Evolutionary conservation across 768 basidiomycete species (phyloP), one percentile per base, ranked within the genome.

Genomic region (Infundibulicybe gibba): DNA sequence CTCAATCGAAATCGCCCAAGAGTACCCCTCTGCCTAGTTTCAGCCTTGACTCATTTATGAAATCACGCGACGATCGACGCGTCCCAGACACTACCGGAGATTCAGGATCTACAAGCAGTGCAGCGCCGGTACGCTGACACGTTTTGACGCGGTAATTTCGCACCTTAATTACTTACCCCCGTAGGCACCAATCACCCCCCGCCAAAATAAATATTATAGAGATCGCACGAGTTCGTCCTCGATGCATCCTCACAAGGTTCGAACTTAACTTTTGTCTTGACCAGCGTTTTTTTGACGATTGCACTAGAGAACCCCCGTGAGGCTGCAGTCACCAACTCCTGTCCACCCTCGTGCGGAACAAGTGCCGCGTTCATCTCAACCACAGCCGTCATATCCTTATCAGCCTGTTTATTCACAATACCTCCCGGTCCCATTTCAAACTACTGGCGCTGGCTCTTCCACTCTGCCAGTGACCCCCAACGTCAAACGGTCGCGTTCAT

Each of bases 161-260:
- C 32, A 50, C n/a, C 45, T 17, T 43, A 6, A n/a, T 32, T 16
- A 8, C 38, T 12, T 55, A 14, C 46, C 30, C n/a, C 40, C 37
- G 13, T 31, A 60, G 56, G 20, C 43, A 32, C 77, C 79, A 15
- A 60, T 79, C 16, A 84, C 83, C 3, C 81, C 83, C n/a, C 75
- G 76, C 54, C 77, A 75, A 51, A 72, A 60, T 59, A 83, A 70
- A 57, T 81, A 85, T 58, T 84, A 85, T 57, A 75, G 82, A 61
- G 76, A 77, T 32, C 76, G 77, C 45, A 72, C 75, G 15, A 66
- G 51, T 51, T 68, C 13, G 61, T 56, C 49, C 54, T 62, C 35
- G 50, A 54, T 45, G 50, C 59, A 25, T 60, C 33, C 41, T 48
- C 43, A 1, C 53, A 56, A 37, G 30, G 15, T 25, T 37, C 39